Evolutionary conservation across 208 protist species (phyloP).

Genomic region (Tritrichomonas foetus): DNA sequence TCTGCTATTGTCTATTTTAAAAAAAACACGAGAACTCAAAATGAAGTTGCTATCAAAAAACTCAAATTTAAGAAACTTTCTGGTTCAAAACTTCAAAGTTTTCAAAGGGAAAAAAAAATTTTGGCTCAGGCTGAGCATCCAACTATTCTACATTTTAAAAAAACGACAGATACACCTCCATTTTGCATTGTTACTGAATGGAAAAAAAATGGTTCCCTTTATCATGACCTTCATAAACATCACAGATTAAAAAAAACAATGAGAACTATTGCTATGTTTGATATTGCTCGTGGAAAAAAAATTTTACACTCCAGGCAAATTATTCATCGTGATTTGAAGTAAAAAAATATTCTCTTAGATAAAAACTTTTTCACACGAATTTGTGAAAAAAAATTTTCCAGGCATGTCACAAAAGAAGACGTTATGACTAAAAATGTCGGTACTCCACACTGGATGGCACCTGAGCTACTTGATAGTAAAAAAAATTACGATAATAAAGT

Average conservation of each 20-base stretch:
- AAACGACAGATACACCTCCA: background rate
- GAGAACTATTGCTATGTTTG: background rate
- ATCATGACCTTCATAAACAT: background rate
- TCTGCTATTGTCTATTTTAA: background rate
- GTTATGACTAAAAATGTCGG: background rate
- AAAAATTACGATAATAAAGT: background rate
- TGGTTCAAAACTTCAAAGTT: background rate
- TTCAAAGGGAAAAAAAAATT: background rate
- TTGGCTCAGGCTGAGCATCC: background rate
- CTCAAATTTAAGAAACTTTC: conserved; percentile 1
- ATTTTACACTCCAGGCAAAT: background rate
- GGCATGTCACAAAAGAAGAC: background rate
- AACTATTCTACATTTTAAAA: background rate
- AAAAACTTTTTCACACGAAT: background rate
- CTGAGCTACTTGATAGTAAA: background rate
- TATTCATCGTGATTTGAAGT: background rate
- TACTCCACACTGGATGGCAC: conserved; percentile 30
- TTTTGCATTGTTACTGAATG: no score
- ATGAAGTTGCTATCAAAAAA: no score
- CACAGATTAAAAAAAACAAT: background rate
- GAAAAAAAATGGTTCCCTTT: background rate
- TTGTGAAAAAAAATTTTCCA: background rate
- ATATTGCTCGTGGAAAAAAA: background rate
- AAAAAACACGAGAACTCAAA: background rate
- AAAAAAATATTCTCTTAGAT: background rate